Conservation (phyloP, 2,329 filamentous ascomycete species). For the Penicillium sp. region DNA sequence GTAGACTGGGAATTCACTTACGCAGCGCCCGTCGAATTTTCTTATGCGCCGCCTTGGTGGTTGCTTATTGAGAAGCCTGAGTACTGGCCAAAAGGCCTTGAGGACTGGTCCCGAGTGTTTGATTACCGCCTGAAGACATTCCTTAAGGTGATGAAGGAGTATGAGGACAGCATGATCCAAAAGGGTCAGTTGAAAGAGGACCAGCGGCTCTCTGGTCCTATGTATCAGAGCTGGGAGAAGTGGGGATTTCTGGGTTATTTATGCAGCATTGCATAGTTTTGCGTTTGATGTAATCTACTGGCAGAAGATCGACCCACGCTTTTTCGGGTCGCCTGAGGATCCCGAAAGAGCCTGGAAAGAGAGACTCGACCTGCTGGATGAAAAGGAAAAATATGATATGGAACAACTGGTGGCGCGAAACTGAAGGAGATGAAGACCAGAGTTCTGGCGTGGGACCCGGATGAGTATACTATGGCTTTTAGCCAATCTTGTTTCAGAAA, state of each 20-base stretch:
- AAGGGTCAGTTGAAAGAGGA: too few species aligned
- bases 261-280: conserved; percentile 21
- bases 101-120: conserved; percentile 24
- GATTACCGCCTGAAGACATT: too few species aligned
- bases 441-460: conserved; percentile 8
- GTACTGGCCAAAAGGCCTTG: conserved; percentile 19
- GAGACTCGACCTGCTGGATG: conserved; percentile 3
- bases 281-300: conserved; percentile 21
- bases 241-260: too few species aligned
- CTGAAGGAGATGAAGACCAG: conserved; percentile 7
- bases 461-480: conserved; percentile 11
- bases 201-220: too few species aligned
- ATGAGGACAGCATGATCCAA: too few species aligned
- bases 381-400: conserved; percentile 1
- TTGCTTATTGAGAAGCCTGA: conserved; percentile 24
- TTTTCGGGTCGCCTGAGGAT: conserved; percentile 7
- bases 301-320: conserved; percentile 6
- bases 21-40: conserved; percentile 24
- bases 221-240: too few species aligned
- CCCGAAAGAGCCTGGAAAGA: conserved; percentile 11
- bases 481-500: too few species aligned
- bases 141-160: too few species aligned
- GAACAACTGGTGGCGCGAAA: conserved; percentile 7
- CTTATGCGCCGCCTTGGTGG: conserved; percentile 23
- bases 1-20: conserved; percentile 31